Base-by-base conservation (phyloP, 495 filamentous ascomycete species). In the Tuber aestivum region DNA sequence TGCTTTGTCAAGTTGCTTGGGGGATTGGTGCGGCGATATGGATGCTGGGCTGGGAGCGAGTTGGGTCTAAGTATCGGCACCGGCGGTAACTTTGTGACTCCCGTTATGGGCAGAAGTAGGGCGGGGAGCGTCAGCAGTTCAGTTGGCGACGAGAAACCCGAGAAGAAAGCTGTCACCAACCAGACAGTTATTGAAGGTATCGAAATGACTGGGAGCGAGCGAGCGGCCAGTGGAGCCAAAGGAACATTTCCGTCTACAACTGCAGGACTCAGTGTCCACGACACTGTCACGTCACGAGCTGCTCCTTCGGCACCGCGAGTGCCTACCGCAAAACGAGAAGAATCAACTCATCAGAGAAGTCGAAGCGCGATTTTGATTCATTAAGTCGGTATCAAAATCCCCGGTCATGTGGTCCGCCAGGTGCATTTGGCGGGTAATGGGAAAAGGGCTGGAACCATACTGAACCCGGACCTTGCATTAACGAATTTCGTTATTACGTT, bases 1-100 rank as follows among this genome's bases (percentile, higher is more conserved):
- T 85, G 88, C 48, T 97, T 97, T 83, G 91, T 94, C 23, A 87
- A 88, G 70, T 84, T 96, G 50, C 82, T 95, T 74, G 87, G 92
- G 68, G 89, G 92, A 79, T 83, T 95, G 50, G 89, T 80, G 65
- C 83, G 76, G 72, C 74, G 78, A 48, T 83, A 82, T 75, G 82
- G 82, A 37, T 81, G 78, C 27, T 79, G 78, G 78, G 78, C 78
- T 21, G 78, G 78, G 16, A 79, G 70, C 32, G 78, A 79, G 70
- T 75, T 79, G 77, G 78, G 77, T 16, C 48, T 79, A 41, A 73
- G 78, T 65, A 68, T 73, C 70, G 78, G 78, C 3, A 12, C 70
- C 18, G 77, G 76, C 16, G 79, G 78, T 48, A 77, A 71, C 45
- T 79, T 79, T 73, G 78, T 56, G 70, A 79, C 72, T 38, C 78